phyloP scores from a whole-genome alignment of 2,329 filamentous ascomycete species.

The Penicillium verrucosum region DNA sequence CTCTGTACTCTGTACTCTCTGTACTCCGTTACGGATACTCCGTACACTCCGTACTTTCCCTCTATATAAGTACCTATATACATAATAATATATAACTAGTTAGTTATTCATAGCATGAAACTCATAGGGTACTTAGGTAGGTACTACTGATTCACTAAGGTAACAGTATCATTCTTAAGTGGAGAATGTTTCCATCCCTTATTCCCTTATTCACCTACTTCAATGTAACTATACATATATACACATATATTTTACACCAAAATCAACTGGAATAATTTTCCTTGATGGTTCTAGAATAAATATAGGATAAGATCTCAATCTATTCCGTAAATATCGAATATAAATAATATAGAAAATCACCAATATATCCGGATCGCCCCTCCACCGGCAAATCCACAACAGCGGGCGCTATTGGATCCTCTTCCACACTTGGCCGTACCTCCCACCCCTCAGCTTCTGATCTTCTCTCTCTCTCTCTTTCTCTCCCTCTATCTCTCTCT shows the following conservation, averaged over 20 bases:
- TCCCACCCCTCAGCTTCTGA: constrained; percentile 19
- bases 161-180: not conserved
- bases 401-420: constrained; percentile 12
- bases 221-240: not conserved
- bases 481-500: not conserved
- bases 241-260: not conserved
- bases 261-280: not conserved
- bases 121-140: not conserved
- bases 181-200: not conserved
- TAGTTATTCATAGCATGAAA: not conserved
- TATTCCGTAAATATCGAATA: not conserved
- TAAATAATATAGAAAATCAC: not conserved
- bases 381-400: constrained; percentile 9
- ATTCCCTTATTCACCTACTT: not conserved
- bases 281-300: not conserved
- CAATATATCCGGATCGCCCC: constrained; percentile 8
- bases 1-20: too few relatives aligned
- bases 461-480: constrained; percentile 12
- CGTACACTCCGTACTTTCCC: not conserved
- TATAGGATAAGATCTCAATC: not conserved
- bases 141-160: not conserved
- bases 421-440: constrained; percentile 19
- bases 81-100: not conserved
- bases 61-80: not conserved
- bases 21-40: not conserved